Evolutionary conservation across 2,329 filamentous ascomycete genomes (phyloP).

Genomic region (Didymella arachidicola): DNA sequence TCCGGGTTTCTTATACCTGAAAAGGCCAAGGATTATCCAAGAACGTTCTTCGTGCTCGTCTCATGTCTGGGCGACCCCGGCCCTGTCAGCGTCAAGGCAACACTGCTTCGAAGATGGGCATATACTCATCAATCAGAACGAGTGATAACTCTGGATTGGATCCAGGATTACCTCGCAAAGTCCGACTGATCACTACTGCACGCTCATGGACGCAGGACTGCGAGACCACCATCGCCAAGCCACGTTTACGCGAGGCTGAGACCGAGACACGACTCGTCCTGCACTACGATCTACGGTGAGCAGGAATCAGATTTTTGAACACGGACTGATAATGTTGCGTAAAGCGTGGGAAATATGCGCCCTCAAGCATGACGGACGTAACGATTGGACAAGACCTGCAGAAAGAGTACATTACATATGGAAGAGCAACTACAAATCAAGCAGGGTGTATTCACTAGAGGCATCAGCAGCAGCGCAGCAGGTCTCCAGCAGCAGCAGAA

Average conservation of each 20-base stretch:
- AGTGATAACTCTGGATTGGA: not conserved
- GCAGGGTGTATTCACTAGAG: not conserved
- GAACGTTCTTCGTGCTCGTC: not conserved
- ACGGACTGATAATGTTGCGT: constrained; percentile 9
- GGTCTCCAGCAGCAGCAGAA: not conserved
- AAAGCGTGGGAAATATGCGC: constrained; percentile 6
- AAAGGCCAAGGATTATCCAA: not conserved
- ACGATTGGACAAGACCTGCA: not conserved
- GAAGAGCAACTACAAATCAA: constrained; percentile 1
- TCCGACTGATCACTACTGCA: constrained; percentile 2
- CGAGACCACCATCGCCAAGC: not conserved
- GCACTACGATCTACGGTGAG: constrained; percentile 1
- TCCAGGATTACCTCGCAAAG: not conserved
- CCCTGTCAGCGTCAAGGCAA: constrained; percentile 1
- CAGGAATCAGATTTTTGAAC: constrained; percentile 22
- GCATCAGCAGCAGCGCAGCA: not conserved
- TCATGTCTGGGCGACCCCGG: constrained; percentile 5
- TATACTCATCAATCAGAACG: not conserved
- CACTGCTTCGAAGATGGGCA: not conserved
- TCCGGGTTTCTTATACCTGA: not conserved
- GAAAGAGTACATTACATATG: not conserved
- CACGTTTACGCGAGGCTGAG: not conserved
- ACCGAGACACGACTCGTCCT: not conserved
- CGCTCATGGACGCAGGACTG: not conserved
- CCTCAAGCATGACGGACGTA: constrained; percentile 11